phyloP scores from a whole-genome alignment of 768 basidiomycete genomes.

The Russula olivacea region DNA sequence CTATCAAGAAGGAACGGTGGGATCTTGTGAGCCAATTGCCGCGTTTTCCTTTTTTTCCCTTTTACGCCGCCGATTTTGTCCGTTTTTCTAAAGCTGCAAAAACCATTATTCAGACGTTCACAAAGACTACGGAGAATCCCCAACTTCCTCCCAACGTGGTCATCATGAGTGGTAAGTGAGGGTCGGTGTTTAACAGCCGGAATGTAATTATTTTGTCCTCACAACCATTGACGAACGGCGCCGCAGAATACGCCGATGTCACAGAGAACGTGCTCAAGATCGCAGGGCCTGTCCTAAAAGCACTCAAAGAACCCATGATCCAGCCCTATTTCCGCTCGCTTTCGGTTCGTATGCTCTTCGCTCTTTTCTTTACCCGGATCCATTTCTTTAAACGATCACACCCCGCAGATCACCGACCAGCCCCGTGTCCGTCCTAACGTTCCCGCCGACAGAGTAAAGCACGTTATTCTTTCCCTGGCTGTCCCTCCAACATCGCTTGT shows the following conservation, averaged over 20 bases:
- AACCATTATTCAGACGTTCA: slow-evolving; percentile 60
- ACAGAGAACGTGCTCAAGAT: slow-evolving; percentile 72
- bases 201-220: background rate
- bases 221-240: slow-evolving; percentile 3
- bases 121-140: slow-evolving; percentile 64
- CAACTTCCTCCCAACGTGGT: slow-evolving; percentile 55
- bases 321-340: slow-evolving; percentile 80
- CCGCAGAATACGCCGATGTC: slow-evolving; percentile 74
- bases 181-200: background rate
- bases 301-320: slow-evolving; percentile 57
- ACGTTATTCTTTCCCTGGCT: slow-evolving; percentile 62
- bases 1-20: slow-evolving; percentile 70
- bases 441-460: slow-evolving; percentile 55
- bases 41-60: background rate
- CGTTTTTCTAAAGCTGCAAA: background rate
- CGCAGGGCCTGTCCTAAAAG: slow-evolving; percentile 45
- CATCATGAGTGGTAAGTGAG: slow-evolving; percentile 63
- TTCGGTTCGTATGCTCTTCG: slow-evolving; percentile 45
- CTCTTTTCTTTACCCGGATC: slow-evolving; percentile 5
- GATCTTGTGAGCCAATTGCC: slow-evolving; percentile 61
- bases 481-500: slow-evolving; percentile 47
- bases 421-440: slow-evolving; percentile 61
- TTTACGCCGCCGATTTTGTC: background rate
- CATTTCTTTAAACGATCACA: slow-evolving; percentile 6
- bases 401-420: slow-evolving; percentile 70